phyloP scores from a whole-genome alignment of 495 filamentous ascomycete species.

The Usnea hakonensis region DNA sequence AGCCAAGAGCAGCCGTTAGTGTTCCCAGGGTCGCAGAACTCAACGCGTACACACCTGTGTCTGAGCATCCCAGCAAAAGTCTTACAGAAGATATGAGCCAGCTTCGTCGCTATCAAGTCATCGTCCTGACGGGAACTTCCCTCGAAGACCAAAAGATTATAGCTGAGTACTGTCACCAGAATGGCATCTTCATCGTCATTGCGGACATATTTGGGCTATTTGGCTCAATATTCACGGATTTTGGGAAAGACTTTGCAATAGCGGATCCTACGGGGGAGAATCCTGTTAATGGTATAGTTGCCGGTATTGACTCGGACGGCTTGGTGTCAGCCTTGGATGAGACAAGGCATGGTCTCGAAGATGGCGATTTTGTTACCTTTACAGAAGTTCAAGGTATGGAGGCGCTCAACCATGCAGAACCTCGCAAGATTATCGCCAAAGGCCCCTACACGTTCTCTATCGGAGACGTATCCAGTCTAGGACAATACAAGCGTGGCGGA shows the following conservation, averaged over 20 bases:
- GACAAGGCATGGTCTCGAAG: conserved; percentile 88
- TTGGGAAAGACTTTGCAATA: conserved; percentile 84
- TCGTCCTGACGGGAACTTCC: conserved; percentile 81
- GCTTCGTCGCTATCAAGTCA: conserved; percentile 80
- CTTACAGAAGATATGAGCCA: conserved; percentile 63
- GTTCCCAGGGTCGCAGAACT: conserved; percentile 86
- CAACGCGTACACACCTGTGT: conserved; percentile 91
- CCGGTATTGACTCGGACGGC: conserved; percentile 78
- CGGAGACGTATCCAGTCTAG: conserved; percentile 80
- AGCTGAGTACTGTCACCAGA: conserved; percentile 85
- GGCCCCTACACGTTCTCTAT: conserved; percentile 96
- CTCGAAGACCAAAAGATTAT: conserved; percentile 71
- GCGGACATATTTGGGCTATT: conserved; percentile 90
- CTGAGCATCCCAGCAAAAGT: conserved; percentile 57
- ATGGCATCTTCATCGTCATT: conserved; percentile 82
- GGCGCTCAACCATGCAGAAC: conserved; percentile 68
- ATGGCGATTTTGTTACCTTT: conserved; percentile 95
- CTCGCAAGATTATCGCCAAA: conserved; percentile 86
- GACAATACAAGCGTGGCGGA: conserved; percentile 78
- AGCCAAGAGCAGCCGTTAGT: conserved; percentile 78
- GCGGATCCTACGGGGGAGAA: conserved; percentile 89
- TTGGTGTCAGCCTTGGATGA: conserved; percentile 93
- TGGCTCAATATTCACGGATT: conserved; percentile 94
- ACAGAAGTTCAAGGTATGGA: conserved; percentile 92
- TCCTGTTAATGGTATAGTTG: conserved; percentile 80